phyloP scores from a whole-genome alignment of 768 basidiomycete species.

The Cytidiella melzeri region DNA sequence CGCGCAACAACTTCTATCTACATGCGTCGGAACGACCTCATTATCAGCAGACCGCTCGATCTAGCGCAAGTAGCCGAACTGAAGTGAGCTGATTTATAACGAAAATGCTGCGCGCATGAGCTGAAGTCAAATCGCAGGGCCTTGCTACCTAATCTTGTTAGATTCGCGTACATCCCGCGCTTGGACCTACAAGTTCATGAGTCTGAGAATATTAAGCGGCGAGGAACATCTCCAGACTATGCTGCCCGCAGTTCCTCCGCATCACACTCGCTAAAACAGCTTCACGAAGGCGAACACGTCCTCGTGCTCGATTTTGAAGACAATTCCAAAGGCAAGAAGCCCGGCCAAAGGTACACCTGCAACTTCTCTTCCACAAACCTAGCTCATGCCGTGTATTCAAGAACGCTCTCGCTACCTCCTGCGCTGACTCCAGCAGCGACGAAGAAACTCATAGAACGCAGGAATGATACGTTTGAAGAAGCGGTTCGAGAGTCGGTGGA shows the following conservation, averaged over 20 bases:
- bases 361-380: not conserved
- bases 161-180: slow-evolving; percentile 74
- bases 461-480: slow-evolving; percentile 56
- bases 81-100: slow-evolving; percentile 45
- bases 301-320: slow-evolving; percentile 48
- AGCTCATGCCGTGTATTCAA: not conserved
- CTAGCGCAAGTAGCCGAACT: slow-evolving; percentile 75
- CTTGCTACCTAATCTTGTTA: slow-evolving; percentile 74
- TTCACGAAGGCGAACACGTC: slow-evolving; percentile 41
- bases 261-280: slow-evolving; percentile 21
- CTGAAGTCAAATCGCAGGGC: slow-evolving; percentile 39
- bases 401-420: slow-evolving; percentile 26
- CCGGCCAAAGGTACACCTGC: slow-evolving; percentile 14
- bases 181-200: slow-evolving; percentile 52
- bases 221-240: slow-evolving; percentile 39
- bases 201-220: slow-evolving; percentile 23
- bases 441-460: slow-evolving; percentile 64
- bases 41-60: slow-evolving; percentile 59
- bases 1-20: slow-evolving; percentile 11
- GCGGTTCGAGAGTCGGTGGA: slow-evolving; percentile 60
- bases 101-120: not conserved
- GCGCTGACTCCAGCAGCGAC: slow-evolving; percentile 50
- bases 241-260: slow-evolving; percentile 16
- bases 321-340: slow-evolving; percentile 28
- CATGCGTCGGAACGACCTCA: not conserved